A percentile compares a stretch with the other conserved stretches of the same genome.
phyloP scores from a whole-genome alignment of 2,329 filamentous ascomycete genomes.

The Whalleya microplaca region DNA sequence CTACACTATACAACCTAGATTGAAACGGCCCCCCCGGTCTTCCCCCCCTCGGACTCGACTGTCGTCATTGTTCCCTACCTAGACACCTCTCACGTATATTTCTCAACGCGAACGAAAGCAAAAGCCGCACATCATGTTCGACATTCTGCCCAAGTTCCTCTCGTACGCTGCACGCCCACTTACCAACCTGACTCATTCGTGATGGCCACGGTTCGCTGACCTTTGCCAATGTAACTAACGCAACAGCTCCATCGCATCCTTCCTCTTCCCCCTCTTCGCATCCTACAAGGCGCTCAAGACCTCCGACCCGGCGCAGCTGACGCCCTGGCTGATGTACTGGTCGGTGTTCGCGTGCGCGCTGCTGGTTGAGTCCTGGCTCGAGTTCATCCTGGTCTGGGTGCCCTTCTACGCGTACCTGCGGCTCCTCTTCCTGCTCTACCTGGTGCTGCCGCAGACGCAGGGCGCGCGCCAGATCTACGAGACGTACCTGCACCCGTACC shows the following conservation, averaged over 20 bases:
- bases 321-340: conserved; percentile 99
- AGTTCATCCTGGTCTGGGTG: conserved; percentile 86
- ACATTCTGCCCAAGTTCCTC: conserved; percentile 65
- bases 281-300: conserved; percentile 98
- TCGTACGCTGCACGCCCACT: conserved; percentile 54
- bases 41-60: background rate
- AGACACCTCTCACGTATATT: background rate
- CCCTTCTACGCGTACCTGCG: conserved; percentile 95
- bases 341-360: conserved; percentile 84
- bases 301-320: conserved; percentile 83
- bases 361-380: conserved; percentile 83
- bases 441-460: conserved; percentile 96
- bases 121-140: conserved; percentile 56
- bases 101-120: background rate
- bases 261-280: conserved; percentile 93
- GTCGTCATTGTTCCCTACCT: background rate
- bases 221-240: background rate
- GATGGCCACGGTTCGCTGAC: conserved; percentile 9
- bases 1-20: background rate
- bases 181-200: background rate
- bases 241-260: conserved; percentile 82
- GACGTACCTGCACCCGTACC: conserved; percentile 83
- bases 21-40: background rate
- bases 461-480: conserved; percentile 87
- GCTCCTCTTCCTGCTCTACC: conserved; percentile 84